Evolutionary conservation across 148 eudicot genomes (phyloP).

Genomic region (Cornus kousa): DNA sequence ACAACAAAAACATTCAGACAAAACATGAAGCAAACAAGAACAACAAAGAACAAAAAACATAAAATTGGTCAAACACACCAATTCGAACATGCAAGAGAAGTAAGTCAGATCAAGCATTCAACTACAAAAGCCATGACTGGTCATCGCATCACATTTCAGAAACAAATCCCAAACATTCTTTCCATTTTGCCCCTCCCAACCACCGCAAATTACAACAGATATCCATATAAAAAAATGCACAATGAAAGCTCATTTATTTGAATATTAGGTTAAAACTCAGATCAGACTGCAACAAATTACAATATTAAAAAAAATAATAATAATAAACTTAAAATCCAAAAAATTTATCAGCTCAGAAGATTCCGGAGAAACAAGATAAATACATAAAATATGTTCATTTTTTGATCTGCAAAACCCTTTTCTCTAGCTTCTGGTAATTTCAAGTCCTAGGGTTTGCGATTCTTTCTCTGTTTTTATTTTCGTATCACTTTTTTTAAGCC

Average conservation of each 20-base stretch:
- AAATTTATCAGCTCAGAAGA: background rate
- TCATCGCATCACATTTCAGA: background rate
- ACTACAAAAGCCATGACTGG: too few species aligned
- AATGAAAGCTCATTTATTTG: background rate
- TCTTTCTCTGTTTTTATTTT: too few species aligned
- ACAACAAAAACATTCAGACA: background rate
- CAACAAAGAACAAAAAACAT: background rate
- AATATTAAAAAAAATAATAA: background rate
- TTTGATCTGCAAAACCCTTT: too few species aligned
- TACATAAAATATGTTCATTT: too few species aligned
- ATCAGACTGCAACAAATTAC: background rate
- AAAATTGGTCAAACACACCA: background rate
- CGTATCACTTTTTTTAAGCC: too few species aligned
- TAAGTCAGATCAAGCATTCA: too few species aligned
- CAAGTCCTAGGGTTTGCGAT: too few species aligned
- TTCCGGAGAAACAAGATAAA: background rate
- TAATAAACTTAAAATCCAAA: background rate
- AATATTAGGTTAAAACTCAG: background rate
- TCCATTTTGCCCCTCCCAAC: background rate
- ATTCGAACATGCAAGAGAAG: too few species aligned
- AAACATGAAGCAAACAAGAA: background rate
- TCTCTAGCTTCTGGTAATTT: too few species aligned
- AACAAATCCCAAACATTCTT: background rate
- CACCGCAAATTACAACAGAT: background rate
- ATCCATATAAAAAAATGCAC: background rate